Base-by-base conservation (phyloP, 192 early-diverging fungal species). In the Phlyctochytrium bullatum region DNA sequence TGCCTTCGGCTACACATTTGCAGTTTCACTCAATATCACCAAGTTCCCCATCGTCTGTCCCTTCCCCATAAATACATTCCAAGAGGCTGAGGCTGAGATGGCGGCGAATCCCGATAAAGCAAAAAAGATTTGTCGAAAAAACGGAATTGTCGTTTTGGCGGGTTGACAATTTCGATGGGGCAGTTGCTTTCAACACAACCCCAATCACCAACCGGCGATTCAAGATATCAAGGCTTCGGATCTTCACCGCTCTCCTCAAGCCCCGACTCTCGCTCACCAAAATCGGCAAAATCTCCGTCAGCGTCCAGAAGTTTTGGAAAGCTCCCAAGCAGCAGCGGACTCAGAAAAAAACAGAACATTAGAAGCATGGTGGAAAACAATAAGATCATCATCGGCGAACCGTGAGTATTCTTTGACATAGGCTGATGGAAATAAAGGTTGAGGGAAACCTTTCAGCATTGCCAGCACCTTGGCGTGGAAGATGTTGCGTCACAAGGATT, bases 361-460 rank as follows among this genome's bases (percentile, higher is more conserved):
- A 10, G 54, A 10, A 10, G 25, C 4, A 14, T 57, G 16, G 54
- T 57, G 54, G 20, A 57, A 25, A 57, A 25, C 54, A 57, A 57
- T 25, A 57, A 57, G 27, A 28, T 57, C 54, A 27, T 57, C 54
- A 57, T 57, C 54, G 54, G 54, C 20, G 54, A 57, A 27, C 54
- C 54, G 14, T 27, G 10, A n/a, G n/a, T n/a, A n/a, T n/a, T n/a
- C n/a, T n/a, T n/a, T n/a, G n/a, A n/a, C n/a, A n/a, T n/a, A n/a
- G n/a, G n/a, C n/a, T n/a, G n/a, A n/a, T n/a, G n/a, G n/a, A n/a
- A n/a, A n/a, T n/a, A n/a, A n/a, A n/a, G n/a, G n/a, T n/a, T n/a
- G n/a, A n/a, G n/a, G n/a, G n/a, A n/a, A n/a, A n/a, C n/a, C n/a
- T n/a, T n/a, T n/a, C 6, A 25, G 27, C 54, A 57, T 28, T 57